Evolutionary conservation across 2,329 filamentous ascomycete genomes (phyloP).

Genomic region (Fusarium napiforme): DNA sequence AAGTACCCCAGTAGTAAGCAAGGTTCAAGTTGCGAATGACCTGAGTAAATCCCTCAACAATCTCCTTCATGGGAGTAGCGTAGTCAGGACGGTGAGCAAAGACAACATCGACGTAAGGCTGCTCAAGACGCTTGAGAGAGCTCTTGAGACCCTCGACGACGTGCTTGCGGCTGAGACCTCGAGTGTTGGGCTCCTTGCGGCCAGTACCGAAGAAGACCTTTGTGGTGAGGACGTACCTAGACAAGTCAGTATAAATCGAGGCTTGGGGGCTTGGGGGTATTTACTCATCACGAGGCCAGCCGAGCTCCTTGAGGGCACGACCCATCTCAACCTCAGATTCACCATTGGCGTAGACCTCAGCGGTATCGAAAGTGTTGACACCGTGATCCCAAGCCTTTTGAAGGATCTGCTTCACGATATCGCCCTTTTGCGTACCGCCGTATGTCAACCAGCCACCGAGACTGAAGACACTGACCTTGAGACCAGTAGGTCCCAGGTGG

Average conservation of each 20-base stretch:
- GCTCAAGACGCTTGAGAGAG: conserved; percentile 40
- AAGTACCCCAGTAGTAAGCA: conserved; percentile 62
- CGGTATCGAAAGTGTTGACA: conserved; percentile 71
- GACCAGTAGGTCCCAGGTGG: conserved; percentile 42
- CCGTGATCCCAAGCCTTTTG: conserved; percentile 69
- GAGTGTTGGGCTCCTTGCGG: conserved; percentile 62
- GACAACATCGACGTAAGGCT: conserved; percentile 44
- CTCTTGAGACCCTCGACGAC: conserved; percentile 62
- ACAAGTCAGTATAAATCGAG: neutral
- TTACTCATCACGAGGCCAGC: conserved; percentile 67
- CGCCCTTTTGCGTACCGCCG: conserved; percentile 68
- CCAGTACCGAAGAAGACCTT: conserved; percentile 47
- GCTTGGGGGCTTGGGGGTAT: rapidly evolving
- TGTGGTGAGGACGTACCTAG: conserved; percentile 62
- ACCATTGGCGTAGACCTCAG: conserved; percentile 68
- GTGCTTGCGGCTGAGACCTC: conserved; percentile 73
- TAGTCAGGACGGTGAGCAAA: conserved; percentile 43
- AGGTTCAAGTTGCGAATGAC: conserved; percentile 44
- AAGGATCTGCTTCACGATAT: conserved; percentile 68
- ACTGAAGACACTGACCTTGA: conserved; percentile 44
- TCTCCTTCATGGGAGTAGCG: conserved; percentile 44
- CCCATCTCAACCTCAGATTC: conserved; percentile 73
- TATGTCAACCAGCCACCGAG: conserved; percentile 44
- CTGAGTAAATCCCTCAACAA: conserved; percentile 44
- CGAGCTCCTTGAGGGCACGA: conserved; percentile 65